phyloP scores from a whole-genome alignment of 23 red algal genomes.

The Gracilaria caudata region DNA sequence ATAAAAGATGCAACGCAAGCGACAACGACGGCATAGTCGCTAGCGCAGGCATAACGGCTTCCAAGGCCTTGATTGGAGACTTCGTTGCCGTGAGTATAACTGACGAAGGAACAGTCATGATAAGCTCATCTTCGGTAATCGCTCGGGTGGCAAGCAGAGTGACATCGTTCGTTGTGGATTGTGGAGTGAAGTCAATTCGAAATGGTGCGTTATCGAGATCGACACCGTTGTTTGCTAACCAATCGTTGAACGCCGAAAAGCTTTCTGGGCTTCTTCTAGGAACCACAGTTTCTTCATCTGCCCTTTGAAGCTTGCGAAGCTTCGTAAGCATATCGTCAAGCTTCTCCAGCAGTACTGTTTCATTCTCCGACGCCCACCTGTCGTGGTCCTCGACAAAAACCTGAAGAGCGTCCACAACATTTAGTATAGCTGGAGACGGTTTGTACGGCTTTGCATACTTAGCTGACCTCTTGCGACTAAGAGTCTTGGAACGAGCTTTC shows the following conservation, averaged over 20 bases:
- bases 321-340: slow-evolving; percentile 4
- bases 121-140: slow-evolving; percentile 33
- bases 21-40: slow-evolving; percentile 51
- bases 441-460: slow-evolving; percentile 15
- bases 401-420: slow-evolving; percentile 11
- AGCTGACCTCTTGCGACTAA: not conserved
- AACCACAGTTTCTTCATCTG: slow-evolving; percentile 18
- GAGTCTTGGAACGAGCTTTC: slow-evolving; percentile 13
- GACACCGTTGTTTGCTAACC: slow-evolving; percentile 45
- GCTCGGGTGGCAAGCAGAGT: slow-evolving; percentile 65
- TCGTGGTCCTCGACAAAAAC: slow-evolving; percentile 23
- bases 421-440: slow-evolving; percentile 13
- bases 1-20: slow-evolving; percentile 52
- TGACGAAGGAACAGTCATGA: slow-evolving; percentile 26
- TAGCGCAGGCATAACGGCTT: slow-evolving; percentile 38
- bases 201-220: slow-evolving; percentile 22
- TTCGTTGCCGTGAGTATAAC: slow-evolving; percentile 14
- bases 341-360: not conserved
- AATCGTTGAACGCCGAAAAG: slow-evolving; percentile 21
- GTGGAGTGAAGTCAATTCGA: slow-evolving; percentile 29
- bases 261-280: slow-evolving; percentile 14
- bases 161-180: slow-evolving; percentile 15
- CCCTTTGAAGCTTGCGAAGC: slow-evolving; percentile 20
- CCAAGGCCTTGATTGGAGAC: slow-evolving; percentile 37
- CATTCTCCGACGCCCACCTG: slow-evolving; percentile 3